These are phyloP conservation scores for Alternaria ethzedia DNA, from an alignment of 2,329 filamentous ascomycete genomes.

Conservation along the genomic window DNA sequence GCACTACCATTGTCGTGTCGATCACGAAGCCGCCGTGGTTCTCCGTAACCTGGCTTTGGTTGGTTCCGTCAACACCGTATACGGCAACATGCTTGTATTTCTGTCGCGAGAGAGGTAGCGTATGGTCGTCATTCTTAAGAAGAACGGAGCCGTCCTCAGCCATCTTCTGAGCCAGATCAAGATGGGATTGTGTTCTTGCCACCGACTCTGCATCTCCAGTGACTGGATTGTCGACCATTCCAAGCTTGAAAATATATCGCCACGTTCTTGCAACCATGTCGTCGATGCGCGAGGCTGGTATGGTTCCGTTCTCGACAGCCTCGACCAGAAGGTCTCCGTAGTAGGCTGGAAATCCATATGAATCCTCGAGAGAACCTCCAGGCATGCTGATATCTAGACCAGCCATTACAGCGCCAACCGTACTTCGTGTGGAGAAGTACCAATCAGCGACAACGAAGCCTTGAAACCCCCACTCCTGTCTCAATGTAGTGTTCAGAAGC, in stretches of 20 bases:
- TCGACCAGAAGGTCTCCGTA: background rate
- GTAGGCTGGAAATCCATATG: conserved; percentile 5
- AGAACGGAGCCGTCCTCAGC: background rate
- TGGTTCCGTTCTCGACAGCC: background rate
- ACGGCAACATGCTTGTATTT: background rate
- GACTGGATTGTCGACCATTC: background rate
- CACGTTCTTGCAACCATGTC: background rate
- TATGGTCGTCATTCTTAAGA: background rate
- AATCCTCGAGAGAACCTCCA: conserved; percentile 2
- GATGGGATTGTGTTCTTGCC: background rate
- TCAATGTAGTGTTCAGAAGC: conserved; percentile 54
- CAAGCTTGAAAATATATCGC: background rate
- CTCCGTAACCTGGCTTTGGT: background rate
- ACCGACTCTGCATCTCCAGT: background rate
- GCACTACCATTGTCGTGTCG: background rate
- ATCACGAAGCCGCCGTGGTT: background rate
- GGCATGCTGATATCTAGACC: conserved; percentile 12
- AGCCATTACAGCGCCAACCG: background rate
- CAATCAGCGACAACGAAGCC: conserved; percentile 57
- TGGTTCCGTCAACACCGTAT: background rate
- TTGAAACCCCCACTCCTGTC: conserved; percentile 52
- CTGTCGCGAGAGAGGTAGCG: background rate
- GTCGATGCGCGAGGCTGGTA: background rate
- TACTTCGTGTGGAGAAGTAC: conserved; percentile 20
- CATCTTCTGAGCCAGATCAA: background rate